Percentiles rank a stretch among this genome's conserved stretches.
Evolutionary conservation across 352 stramenopile species (phyloP).

Genomic region (Phytophthora vignae): DNA sequence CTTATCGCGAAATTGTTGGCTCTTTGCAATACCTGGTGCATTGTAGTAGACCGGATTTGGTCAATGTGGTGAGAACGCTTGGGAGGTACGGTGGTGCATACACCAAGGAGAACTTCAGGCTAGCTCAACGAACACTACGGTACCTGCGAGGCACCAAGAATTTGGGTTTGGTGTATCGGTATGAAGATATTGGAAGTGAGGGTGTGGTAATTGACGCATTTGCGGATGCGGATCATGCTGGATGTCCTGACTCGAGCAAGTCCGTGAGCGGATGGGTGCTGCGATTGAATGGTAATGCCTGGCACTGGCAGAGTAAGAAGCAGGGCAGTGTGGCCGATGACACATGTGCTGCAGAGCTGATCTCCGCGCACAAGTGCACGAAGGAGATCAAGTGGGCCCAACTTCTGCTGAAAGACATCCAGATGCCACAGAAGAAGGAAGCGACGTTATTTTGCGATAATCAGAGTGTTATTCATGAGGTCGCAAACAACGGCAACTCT

Average conservation of each 20-base stretch:
- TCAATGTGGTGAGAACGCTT: neutral
- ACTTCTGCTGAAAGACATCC: neutral
- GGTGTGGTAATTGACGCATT: conserved; percentile 6
- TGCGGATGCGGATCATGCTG: conserved; percentile 6
- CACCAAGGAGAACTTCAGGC: conserved; percentile 11
- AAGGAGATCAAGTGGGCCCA: neutral
- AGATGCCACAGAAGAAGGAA: neutral
- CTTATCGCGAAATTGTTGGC: neutral
- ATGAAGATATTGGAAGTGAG: neutral
- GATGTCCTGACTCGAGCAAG: conserved; percentile 8
- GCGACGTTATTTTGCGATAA: neutral
- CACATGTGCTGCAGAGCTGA: conserved; percentile 5
- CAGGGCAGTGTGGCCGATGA: conserved; percentile 1
- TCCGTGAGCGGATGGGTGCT: conserved; percentile 8
- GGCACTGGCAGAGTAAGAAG: conserved; percentile 15
- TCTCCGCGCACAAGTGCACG: conserved; percentile 10
- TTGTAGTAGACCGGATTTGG: neutral
- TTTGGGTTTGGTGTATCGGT: conserved; percentile 10
- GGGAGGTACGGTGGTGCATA: conserved; percentile 5
- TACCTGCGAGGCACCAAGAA: conserved; percentile 7
- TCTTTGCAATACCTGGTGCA: neutral
- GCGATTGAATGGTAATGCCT: neutral
- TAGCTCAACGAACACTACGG: conserved; percentile 11
- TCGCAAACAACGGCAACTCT: conserved; percentile 17
- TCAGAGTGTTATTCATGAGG: conserved; percentile 5